Base-by-base conservation (phyloP, 2,329 filamentous ascomycete genomes). In the Sclerotinia minor region DNA sequence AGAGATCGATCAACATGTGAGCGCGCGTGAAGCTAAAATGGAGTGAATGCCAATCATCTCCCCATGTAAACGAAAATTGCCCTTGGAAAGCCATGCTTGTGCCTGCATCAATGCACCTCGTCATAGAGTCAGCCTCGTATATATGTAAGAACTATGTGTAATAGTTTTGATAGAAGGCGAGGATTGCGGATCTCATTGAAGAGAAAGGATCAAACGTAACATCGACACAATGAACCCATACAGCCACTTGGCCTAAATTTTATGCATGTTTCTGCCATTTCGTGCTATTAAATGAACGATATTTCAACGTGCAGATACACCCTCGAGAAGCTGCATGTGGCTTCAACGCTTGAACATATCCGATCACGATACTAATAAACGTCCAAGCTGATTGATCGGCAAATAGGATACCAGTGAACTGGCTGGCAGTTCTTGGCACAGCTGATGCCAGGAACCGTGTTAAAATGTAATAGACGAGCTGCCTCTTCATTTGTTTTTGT, bases 371-470 rank as follows among this genome's bases (percentile, higher is more conserved):
- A 35, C 44, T 47, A n/a, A 21, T 49, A 35, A 60, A 24, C 41
- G 26, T 60, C 50, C n/a, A 38, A 29, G 19, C n/a, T 19, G 29
- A 52, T 66, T 52, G n/a, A 50, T 49, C 41, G 64, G 64, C 44
- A 24, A 13, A 29, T 49, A 29, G n/a, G 49, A 21, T 38, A 38
- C 29, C 59, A 26, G 45, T 63, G 35, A 5, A 63, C 8, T 50
- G 19, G 35, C 9, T n/a, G 8, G 32, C 17, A 38, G 45, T 2
- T 29, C 32, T 66, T 47, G 64, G 53, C 32, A 60, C n/a, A 50
- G 44, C 64, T 66, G 64, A 60, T 60, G 45, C 32, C 64, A 66
- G 54, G 64, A 60, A 66, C 54, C 5, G 8, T 45, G 38, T 65
- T 53, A 17, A 59, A 65, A 41, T 65, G 53, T 60, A 54, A 54